Evolutionary conservation across 768 basidiomycete species (phyloP), one percentile per base, ranked within the genome.

Genomic region (Melanogaster broomeanus): DNA sequence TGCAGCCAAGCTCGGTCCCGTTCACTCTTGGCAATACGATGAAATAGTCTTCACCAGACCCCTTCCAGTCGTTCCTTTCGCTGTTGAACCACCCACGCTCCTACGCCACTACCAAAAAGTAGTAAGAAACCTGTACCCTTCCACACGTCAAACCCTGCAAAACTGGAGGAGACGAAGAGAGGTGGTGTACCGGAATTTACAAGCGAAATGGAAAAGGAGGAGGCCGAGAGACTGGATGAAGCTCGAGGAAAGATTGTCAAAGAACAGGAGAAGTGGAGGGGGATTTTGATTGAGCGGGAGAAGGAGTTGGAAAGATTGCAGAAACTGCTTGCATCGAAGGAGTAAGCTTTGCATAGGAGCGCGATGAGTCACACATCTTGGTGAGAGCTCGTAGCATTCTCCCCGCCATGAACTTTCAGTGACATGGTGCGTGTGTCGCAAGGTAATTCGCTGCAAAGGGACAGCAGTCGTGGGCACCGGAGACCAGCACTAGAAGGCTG

Each of bases 1-100:
- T 21, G 85, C 88, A 2, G 75, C 82, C 62, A 84, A 83, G 61
- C 63, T 77, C 24, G 87, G 86, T 1, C 88, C 90, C 0, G 92
- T 99, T 25, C 90, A 97, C 67, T 90, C 93, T 0, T 99, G 96
- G 95, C 96, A 98, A 63, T 98, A 98, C 72, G 96, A 98, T 70
- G 97, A 99, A 72, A 81, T 98, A 56, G 92, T 98, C 45, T 98
- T 99, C 72, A 82, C 85, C n/a, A 63, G 96, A 98, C 60, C 97
- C 97, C 1, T 92, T 87, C 56, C 85, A 90, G 52, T 77, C 84
- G 33, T 94, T 98, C 72, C 80, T 97, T 55, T 83, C 84, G 59
- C 77, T 89, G 44, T 80, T 98, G n/a, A 45, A 87, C 85, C 0
- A 72, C 77, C n/a, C 82, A 95, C 63, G 85, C 91, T 2, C 93